These are phyloP conservation scores for Aspergillus sclerotioniger DNA, from an alignment of 495 filamentous ascomycete species.

Conservation along the genomic window DNA sequence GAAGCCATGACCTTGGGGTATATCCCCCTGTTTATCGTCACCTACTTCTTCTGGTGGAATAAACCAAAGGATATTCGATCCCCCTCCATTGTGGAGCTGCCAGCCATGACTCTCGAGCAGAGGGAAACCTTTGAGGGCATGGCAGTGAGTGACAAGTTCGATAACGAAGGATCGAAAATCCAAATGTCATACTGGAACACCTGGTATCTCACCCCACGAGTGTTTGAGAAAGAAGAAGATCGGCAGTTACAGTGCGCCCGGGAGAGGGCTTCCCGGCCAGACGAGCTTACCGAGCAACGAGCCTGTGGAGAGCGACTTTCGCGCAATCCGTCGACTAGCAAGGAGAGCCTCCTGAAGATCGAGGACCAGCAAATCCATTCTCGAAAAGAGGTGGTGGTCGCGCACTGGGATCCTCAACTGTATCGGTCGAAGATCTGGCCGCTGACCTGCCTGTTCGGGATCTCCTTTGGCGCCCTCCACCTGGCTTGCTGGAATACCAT, in stretches of 20 bases:
- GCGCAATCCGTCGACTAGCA: background rate
- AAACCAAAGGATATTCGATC: conserved; percentile 36
- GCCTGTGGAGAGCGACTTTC: background rate
- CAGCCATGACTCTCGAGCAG: conserved; percentile 26
- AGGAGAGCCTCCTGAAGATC: background rate
- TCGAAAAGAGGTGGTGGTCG: background rate
- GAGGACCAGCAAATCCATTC: background rate
- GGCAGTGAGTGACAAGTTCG: conserved; percentile 21
- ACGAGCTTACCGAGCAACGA: background rate
- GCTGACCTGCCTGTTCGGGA: conserved; percentile 6
- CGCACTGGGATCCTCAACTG: conserved; percentile 8
- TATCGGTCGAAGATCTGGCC: conserved; percentile 6
- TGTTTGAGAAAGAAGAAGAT: conserved; percentile 12
- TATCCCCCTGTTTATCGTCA: conserved; percentile 31
- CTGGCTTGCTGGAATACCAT: conserved; percentile 9
- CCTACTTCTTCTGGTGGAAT: conserved; percentile 39
- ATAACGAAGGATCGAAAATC: conserved; percentile 23
- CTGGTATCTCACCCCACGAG: conserved; percentile 8
- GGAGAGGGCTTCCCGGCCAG: background rate
- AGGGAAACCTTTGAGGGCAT: conserved; percentile 21
- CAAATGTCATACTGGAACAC: conserved; percentile 9
- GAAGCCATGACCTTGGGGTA: conserved; percentile 39
- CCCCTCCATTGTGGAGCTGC: conserved; percentile 32
- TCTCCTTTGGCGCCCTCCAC: conserved; percentile 7
- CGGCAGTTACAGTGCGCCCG: background rate